phyloP scores from a whole-genome alignment of 306 rosid genomes.

The Rosa multiflora region DNA sequence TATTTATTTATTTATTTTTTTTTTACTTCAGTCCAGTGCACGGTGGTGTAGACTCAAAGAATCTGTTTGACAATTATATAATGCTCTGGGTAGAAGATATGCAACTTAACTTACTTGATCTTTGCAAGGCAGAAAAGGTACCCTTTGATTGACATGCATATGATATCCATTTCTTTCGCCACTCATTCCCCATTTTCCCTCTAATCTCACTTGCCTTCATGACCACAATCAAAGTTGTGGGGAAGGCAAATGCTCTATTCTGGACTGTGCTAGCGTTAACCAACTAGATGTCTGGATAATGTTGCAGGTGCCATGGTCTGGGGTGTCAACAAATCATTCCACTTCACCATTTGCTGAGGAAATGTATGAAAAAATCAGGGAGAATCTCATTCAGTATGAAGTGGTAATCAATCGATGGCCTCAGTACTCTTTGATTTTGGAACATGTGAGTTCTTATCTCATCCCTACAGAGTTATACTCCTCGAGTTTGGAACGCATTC shows the following conservation, averaged over 20 bases:
- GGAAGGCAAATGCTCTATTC: neutral
- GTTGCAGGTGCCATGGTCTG: conserved; percentile 95
- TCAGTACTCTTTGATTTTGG: conserved; percentile 84
- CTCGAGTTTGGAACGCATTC: neutral
- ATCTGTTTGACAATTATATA: conserved; percentile 80
- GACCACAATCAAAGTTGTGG: neutral
- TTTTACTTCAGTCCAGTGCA: conserved; percentile 57
- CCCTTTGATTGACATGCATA: neutral
- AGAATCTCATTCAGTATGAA: conserved; percentile 68
- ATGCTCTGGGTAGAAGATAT: conserved; percentile 95
- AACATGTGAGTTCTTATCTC: conserved; percentile 59
- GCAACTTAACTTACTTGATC: conserved; percentile 80
- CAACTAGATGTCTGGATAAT: conserved; percentile 25
- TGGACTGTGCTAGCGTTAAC: conserved; percentile 8
- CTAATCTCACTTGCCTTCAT: neutral
- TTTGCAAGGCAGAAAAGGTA: conserved; percentile 96
- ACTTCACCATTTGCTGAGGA: conserved; percentile 93
- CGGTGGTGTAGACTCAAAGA: conserved; percentile 81
- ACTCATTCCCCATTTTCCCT: neutral
- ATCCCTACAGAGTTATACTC: conserved; percentile 10
- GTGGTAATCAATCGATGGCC: conserved; percentile 95
- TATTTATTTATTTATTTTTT: too few relatives aligned
- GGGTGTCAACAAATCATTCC: conserved; percentile 82
- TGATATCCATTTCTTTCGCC: neutral
- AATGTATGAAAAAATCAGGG: conserved; percentile 85